Evolutionary conservation across 2,329 filamentous ascomycete species (phyloP), one percentile per base, ranked within the genome.

Genomic region (Colletotrichum camelliae): DNA sequence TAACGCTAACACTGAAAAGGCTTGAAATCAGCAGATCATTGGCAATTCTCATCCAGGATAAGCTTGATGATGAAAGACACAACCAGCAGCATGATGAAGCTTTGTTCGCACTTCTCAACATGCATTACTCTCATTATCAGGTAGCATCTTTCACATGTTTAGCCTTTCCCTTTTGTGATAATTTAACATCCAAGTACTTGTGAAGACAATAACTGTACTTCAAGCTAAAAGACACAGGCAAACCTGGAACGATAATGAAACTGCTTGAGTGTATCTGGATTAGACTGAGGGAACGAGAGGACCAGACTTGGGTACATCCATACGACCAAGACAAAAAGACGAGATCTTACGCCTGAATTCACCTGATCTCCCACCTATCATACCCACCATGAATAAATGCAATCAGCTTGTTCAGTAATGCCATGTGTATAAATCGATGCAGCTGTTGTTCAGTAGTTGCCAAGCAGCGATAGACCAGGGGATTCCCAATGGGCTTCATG

Each of bases 41-140:
- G 4, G 43, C 43, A 52, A 7, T 3, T 13, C 13, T 52, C n/a
- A 21, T 24, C 21, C 2, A 21, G 5, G 5, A 52, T 13, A 13
- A 1, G n/a, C 10, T 13, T 0, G 7, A 52, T 4, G 6, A 12
- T 24, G 12, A 52, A 12, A 21, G 10, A 52, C 4, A 24, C 12
- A 13, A 7, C 4, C 10, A 52, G 43, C 10, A 48, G n/a, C n/a
- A 21, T 48, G 2, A 48, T 13, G 43, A 52, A 52, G 43, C 43
- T 52, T 52, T 52, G 43, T 21, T 52, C 3, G 10, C 6, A 13
- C 21, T n/a, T 52, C 21, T 21, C n/a, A 4, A 52, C 9, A 7
- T 48, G 6, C 5, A 4, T 10, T 3, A 52, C n/a, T 10, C 9
- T 5, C 2, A 0, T 0, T n/a, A n/a, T 12, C 4, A 9, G 5